Conservation (phyloP, 2,329 filamentous ascomycete genomes). For the Aspergillus floridensis region DNA sequence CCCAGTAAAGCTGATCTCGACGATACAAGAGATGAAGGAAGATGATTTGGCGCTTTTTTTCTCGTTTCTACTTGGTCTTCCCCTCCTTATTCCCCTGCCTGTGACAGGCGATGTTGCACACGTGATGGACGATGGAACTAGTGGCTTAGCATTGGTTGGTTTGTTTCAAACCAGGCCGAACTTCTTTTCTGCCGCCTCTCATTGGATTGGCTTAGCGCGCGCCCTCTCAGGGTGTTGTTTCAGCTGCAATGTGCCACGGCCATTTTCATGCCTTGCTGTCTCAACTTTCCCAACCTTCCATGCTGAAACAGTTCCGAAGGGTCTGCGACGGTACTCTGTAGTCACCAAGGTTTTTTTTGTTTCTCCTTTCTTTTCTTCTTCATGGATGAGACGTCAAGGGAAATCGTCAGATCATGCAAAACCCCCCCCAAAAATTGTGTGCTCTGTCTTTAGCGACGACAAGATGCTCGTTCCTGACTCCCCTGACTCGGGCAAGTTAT, state of each 20-base stretch:
- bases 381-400: neutral
- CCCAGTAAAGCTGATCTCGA: neutral
- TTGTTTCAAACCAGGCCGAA: constrained; percentile 29
- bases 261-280: neutral
- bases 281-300: neutral
- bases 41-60: too few relatives aligned
- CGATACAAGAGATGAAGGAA: neutral
- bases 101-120: constrained; percentile 6
- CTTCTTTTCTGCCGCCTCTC: constrained; percentile 8
- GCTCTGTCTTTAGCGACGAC: too few relatives aligned
- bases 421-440: too few relatives aligned
- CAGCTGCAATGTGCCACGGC: constrained; percentile 16
- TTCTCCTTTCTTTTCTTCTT: neutral
- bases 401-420: neutral
- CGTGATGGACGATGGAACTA: constrained; percentile 16
- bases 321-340: constrained; percentile 5
- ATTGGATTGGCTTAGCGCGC: constrained; percentile 18
- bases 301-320: constrained; percentile 2
- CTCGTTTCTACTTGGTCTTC: too few relatives aligned
- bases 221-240: constrained; percentile 22
- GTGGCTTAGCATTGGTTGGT: constrained; percentile 24
- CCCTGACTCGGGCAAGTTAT: neutral
- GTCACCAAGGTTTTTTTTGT: neutral
- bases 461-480: neutral
- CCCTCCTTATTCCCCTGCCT: too few relatives aligned